Percentiles rank a stretch among this genome's conserved stretches.
phyloP scores from a whole-genome alignment of 192 early-diverging fungal species.

The Coemansia sp. region DNA sequence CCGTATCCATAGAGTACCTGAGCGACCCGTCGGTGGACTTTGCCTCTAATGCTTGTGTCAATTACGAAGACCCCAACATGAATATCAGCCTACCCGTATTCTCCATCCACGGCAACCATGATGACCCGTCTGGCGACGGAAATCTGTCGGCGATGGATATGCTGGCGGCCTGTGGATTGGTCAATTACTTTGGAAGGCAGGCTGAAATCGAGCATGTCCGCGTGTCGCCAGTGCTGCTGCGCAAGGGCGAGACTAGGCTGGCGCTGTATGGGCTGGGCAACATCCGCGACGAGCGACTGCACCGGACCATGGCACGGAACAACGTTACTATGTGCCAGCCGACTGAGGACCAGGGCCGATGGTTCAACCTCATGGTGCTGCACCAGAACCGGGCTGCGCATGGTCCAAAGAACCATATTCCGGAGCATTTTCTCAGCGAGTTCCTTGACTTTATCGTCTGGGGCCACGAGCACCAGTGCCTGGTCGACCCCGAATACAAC shows the following conservation, averaged over 20 bases:
- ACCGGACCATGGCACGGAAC: slow-evolving; percentile 72
- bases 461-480: slow-evolving; percentile 98
- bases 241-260: slow-evolving; percentile 76
- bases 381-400: slow-evolving; percentile 92
- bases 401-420: slow-evolving; percentile 83
- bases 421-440: slow-evolving; percentile 78
- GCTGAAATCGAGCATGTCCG: slow-evolving; percentile 72
- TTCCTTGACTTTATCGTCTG: slow-evolving; percentile 88
- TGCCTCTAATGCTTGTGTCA: slow-evolving; percentile 66
- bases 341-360: slow-evolving; percentile 65
- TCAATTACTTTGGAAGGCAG: slow-evolving; percentile 93
- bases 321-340: slow-evolving; percentile 78
- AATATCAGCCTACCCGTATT: slow-evolving; percentile 89
- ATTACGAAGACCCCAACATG: slow-evolving; percentile 85
- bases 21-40: slow-evolving; percentile 78
- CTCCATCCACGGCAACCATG: slow-evolving; percentile 97
- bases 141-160: slow-evolving; percentile 84
- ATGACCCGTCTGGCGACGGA: slow-evolving; percentile 88
- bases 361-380: slow-evolving; percentile 90
- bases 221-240: slow-evolving; percentile 78
- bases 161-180: slow-evolving; percentile 73
- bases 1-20: slow-evolving; percentile 72
- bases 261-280: slow-evolving; percentile 93
- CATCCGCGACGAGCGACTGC: slow-evolving; percentile 86
- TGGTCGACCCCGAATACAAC: slow-evolving; percentile 74